Evolutionary conservation across 1,139 yeast species (phyloP).

Genomic region (Arxiozyma slooffiae): DNA sequence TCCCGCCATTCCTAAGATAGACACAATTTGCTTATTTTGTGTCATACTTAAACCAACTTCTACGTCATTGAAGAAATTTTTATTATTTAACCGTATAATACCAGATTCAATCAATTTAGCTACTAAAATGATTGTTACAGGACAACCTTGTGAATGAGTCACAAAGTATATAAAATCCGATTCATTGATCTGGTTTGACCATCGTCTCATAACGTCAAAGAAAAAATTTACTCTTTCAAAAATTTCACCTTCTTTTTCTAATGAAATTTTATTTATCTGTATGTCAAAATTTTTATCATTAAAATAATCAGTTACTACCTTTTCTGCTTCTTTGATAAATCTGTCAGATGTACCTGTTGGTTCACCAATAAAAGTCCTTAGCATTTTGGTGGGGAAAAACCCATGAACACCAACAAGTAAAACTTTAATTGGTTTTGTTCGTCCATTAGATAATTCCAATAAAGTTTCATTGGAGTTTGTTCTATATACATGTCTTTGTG

Average conservation of each 20-base stretch:
- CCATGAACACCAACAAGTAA: conserved; percentile 91
- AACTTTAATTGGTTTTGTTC: conserved; percentile 21
- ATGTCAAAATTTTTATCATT: conserved; percentile 42
- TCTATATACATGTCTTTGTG: conserved; percentile 18
- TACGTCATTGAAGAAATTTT: conserved; percentile 13
- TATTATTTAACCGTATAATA: conserved; percentile 35
- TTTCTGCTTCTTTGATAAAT: conserved; percentile 81
- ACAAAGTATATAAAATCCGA: conserved; percentile 90
- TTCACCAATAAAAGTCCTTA: conserved; percentile 78
- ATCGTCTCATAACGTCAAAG: conserved; percentile 58
- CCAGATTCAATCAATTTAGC: conserved; percentile 67
- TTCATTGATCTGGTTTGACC: conserved; percentile 57
- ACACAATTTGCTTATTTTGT: conserved; percentile 45
- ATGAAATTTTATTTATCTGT: conserved; percentile 77
- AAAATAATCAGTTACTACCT: conserved; percentile 66
- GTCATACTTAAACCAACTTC: conserved; percentile 9
- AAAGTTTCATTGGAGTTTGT: conserved; percentile 17
- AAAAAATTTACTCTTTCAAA: conserved; percentile 77
- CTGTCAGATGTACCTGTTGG: conserved; percentile 88
- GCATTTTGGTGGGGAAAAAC: conserved; percentile 78
- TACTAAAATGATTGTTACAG: conserved; percentile 71
- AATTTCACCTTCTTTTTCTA: conserved; percentile 88
- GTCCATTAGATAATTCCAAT: conserved; percentile 14
- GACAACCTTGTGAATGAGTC: conserved; percentile 92
- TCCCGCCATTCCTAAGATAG: conserved; percentile 90